Base-by-base conservation (phyloP, 2,329 filamentous ascomycete genomes). In the Arachnopeziza araneosa region DNA sequence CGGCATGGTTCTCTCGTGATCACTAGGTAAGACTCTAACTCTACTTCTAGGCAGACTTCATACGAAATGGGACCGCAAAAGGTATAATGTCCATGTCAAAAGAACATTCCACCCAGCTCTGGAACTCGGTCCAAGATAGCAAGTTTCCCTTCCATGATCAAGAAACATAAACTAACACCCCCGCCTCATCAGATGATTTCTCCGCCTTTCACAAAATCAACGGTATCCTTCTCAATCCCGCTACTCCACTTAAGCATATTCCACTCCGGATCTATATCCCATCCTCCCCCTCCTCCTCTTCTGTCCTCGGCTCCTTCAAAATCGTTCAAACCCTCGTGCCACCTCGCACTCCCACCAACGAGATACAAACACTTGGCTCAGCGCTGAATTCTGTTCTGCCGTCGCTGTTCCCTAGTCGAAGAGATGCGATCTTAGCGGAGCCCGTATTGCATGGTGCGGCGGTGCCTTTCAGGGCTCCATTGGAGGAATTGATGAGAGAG, bases 181-280 rank as follows among this genome's bases (percentile, higher is more conserved):
- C 9, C 4, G 26, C 26, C 24, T 26, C 22, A 1, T 49, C 61
- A 90, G 86, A 96, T 68, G 86, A 97, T 74, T 86, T 90, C 67
- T 67, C 78, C 9, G 78, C 86, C 50, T 98, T 90, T 75, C 82
- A 84, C 70, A 84, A 83, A 60, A 86, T 98, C 68, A 88, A 93
- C 71, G 83, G 80, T 63, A 88, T 87, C 64, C 83, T 97, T 2
- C 83, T 98, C 63, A 89, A 90, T 69, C 83, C 88, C 2, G 86
- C 91, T 1, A 83, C 85, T 7, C 83, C 87, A 21, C 82, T 97
- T 56, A 87, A 87, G 62, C 87, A 96, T 74, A 81, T 98, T n/a
- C 95, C 95, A 0, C 76, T 98, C 49, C 87, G 93, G 58, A 77
- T 98, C 58, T 99, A 97, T 75, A 85, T 98, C 54, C 90, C 89